Base-by-base conservation (phyloP, 2,329 filamentous ascomycete genomes). In the Colletotrichum agaves region DNA sequence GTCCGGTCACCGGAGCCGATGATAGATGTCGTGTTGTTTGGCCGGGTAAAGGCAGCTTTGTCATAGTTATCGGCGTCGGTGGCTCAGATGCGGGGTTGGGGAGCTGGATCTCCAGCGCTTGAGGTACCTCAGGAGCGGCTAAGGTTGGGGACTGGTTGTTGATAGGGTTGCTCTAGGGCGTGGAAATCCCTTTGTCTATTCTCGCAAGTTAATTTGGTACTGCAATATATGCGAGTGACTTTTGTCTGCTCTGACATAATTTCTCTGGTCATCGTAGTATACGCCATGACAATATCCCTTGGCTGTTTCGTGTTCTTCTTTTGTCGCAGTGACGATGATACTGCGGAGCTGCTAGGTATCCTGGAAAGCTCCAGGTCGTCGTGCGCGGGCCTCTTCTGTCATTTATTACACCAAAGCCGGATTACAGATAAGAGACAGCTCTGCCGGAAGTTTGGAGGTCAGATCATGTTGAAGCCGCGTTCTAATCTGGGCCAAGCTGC, bases 71-170 rank as follows among this genome's bases (percentile, higher is more conserved):
- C 41, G n/a, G 47, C 33, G 23, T 33, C 33, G 21, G 46, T 60
- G 47, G 61, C 41, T 44, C 65, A 33, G 65, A 55, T 67, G 65
- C 65, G 65, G 65, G 65, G 65, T 67, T 44, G 53, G 41, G 46
- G 41, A 67, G 64, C 41, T 64, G 21, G 12, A 67, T 61, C 61
- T 67, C 47, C 39, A 60, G 61, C 65, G 61, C 61, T 59, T 59
- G n/a, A n/a, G n/a, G n/a, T n/a, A n/a, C n/a, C n/a, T n/a, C n/a
- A 64, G 53, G 60, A 39, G 53, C 65, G 65, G 65, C 61, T 67
- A 64, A 67, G 12, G 64, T 64, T 67, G 65, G 65, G 21, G 65
- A 64, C 47, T 11, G 33, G 52, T 58, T 23, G 31, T 37, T 41
- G 15, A 41, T 39, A 5, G 60, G 12, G 7, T 27, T 44, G 12